Base-by-base conservation (phyloP, 495 filamentous ascomycete genomes). In the Bathelium albidoporum region DNA sequence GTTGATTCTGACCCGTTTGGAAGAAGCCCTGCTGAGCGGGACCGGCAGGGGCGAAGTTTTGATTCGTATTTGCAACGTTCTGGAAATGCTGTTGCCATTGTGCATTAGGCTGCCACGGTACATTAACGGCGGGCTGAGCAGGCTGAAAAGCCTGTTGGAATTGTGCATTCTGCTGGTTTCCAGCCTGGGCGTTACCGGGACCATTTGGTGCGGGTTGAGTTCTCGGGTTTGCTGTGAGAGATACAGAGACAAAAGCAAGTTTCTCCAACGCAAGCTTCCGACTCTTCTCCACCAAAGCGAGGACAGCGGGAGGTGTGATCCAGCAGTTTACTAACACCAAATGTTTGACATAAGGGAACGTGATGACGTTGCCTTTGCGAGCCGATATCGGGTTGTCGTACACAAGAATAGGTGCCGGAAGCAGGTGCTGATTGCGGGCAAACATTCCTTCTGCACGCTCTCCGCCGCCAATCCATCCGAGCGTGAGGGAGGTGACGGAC, bases 391-490 rank as follows among this genome's bases (percentile, higher is more conserved):
- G 26, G 29, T 59, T 39, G 14, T 14, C 29, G 41, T 16, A 14
- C 12, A 20, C 32, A 7, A 45, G 7, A 55, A 82, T 69, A 2
- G 83, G 83, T 14, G 82, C 80, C 0, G 83, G 79, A 1, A 86
- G 69, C 29, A 86, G 39, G 61, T 79, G 70, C 18, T 69, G 70
- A 65, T 81, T 82, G 52, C 83, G 77, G 16, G 82, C 80, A 59
- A 71, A 74, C 12, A 79, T 64, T 24, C 83, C 83, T 45, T 75
- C 59, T 14, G 80, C 81, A 45, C 80, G 74, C 71, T 86, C 83
- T 28, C 83, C 83, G 44, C 83, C 83, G 58, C 76, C 77, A 26
- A 76, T 60, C 76, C 80, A 86, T 41, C 83, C 83, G 26, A 86
- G 74, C 29, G 75, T 77, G 1, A 86, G 73, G 11, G 66, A 75